phyloP scores from a whole-genome alignment of 345 rosid species.

The Gossypium sturtianum region DNA sequence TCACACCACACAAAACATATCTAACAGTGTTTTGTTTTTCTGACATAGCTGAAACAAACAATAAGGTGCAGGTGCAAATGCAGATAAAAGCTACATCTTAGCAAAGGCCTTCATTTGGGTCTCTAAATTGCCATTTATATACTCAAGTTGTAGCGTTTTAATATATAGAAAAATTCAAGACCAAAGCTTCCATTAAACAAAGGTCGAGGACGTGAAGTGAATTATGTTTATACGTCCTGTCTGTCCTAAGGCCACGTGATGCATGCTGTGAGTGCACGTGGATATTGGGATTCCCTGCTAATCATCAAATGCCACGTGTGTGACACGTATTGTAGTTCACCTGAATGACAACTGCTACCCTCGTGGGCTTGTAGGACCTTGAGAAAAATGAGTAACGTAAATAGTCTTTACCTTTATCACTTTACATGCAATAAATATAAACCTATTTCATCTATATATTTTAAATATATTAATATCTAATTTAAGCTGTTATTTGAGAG shows the following conservation, averaged over 20 bases:
- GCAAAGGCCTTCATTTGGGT: not conserved
- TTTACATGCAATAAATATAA: too few relatives aligned
- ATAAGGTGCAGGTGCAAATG: conserved; percentile 66
- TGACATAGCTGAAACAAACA: not conserved
- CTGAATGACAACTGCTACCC: not conserved
- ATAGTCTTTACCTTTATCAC: too few relatives aligned
- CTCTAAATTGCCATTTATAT: too few relatives aligned
- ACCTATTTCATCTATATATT: too few relatives aligned
- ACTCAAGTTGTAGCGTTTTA: too few relatives aligned
- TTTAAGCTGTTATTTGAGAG: too few relatives aligned
- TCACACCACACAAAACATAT: not conserved
- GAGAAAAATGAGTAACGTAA: too few relatives aligned
- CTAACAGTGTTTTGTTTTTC: not conserved
- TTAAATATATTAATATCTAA: too few relatives aligned
- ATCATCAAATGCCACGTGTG: conserved; percentile 7
- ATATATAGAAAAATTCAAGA: not conserved
- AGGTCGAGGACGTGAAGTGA: not conserved
- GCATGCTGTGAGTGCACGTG: conserved; percentile 20
- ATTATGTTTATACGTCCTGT: not conserved
- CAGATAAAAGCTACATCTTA: conserved; percentile 46
- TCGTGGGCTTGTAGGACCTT: conserved; percentile 12
- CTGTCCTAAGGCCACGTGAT: conserved; percentile 30
- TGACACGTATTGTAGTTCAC: not conserved
- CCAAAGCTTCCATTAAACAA: not conserved
- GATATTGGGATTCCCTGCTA: not conserved